These are phyloP conservation scores for Phytophthora boehmeriae DNA, from an alignment of 352 stramenopile species.

Conservation along the genomic window DNA sequence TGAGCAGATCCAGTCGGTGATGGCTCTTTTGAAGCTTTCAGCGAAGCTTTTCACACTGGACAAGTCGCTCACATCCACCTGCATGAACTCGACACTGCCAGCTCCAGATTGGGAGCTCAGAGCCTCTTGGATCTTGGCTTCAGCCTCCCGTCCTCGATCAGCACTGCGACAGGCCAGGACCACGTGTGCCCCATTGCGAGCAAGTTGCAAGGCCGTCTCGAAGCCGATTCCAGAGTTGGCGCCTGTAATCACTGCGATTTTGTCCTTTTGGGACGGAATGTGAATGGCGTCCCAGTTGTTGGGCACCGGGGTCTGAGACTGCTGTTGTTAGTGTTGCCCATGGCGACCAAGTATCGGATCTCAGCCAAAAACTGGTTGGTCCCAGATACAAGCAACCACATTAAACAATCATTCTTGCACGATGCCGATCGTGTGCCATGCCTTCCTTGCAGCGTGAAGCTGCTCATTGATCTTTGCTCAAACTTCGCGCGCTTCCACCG, in stretches of 20 bases:
- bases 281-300: slow-evolving; percentile 8
- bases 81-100: slow-evolving; percentile 55
- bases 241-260: slow-evolving; percentile 20
- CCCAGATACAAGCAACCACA: neutral
- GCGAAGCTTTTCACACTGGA: slow-evolving; percentile 52
- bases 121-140: slow-evolving; percentile 12
- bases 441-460: too few relatives aligned
- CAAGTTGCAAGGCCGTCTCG: slow-evolving; percentile 23
- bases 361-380: too few relatives aligned
- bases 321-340: slow-evolving; percentile 1
- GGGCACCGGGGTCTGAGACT: slow-evolving; percentile 4
- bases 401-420: too few relatives aligned
- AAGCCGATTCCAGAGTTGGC: slow-evolving; percentile 29
- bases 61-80: slow-evolving; percentile 50
- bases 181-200: slow-evolving; percentile 29
- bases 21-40: slow-evolving; percentile 35
- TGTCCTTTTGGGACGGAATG: slow-evolving; percentile 19
- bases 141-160: slow-evolving; percentile 6
- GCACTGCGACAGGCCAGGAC: slow-evolving; percentile 34
- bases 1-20: slow-evolving; percentile 51
- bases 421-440: too few relatives aligned
- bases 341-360: too few relatives aligned
- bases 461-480: too few relatives aligned
- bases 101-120: neutral
- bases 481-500: too few relatives aligned